Base-by-base conservation (phyloP, 2,329 filamentous ascomycete species). In the Sporothrix inflata region DNA sequence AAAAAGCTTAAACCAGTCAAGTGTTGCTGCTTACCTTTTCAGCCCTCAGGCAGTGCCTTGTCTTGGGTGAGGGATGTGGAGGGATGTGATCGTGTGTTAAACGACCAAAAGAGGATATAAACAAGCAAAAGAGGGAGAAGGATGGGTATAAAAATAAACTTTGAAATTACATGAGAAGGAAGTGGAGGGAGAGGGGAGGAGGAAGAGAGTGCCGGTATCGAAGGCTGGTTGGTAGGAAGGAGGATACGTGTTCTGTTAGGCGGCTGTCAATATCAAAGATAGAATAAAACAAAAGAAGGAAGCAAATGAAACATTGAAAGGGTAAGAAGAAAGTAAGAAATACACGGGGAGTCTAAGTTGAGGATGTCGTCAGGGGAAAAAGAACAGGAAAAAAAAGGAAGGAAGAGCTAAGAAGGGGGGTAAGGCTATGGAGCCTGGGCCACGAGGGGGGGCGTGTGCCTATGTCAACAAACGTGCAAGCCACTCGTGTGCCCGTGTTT, bases 201-300 rank as follows among this genome's bases (percentile, higher is more conserved):
- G 42, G 69, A 42, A 40, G 45, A 24, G 9, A 30, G 16, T 21
- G 24, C 30, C 40, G 47, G 16, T 55, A 24, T 21, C 49, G 49
- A 69, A 21, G 40, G 38, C 7, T 16, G 47, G n/a, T 1, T 12
- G 21, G 24, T 19, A 27, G 21, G 53, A 42, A 34, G 16, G 34
- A 42, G 49, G 49, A 42, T 69, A 69, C 67, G 67, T 45, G 67
- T 42, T 69, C 67, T 69, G 38, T 38, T 69, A 60, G 67, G 67
- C 38, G 67, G 51, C 38, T 45, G 67, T 69, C 51, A 69, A 69
- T 60, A 69, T 57, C 21, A 70, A 61, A 60, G 38, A 57, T 6
- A 30, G 24, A 60, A 30, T 30, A 42, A 21, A 47, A 14, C n/a
- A 57, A 45, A 45, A 57, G 51, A 30, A 57, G 16, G 6, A 61